phyloP scores from a whole-genome alignment of 2,329 filamentous ascomycete species.

The Pleurostoma richardsiae region DNA sequence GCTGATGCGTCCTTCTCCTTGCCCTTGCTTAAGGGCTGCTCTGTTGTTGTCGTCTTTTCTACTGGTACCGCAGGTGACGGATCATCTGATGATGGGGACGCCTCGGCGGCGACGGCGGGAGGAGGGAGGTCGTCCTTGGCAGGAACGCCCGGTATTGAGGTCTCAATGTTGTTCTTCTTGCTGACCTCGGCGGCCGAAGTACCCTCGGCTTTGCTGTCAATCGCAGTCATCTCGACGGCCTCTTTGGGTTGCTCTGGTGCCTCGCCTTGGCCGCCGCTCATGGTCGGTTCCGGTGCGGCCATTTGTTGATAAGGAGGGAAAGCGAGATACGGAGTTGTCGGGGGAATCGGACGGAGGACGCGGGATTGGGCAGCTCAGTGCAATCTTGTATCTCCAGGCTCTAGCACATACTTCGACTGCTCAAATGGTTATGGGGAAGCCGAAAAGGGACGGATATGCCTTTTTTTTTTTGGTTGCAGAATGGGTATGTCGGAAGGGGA shows the following conservation, averaged over 20 bases:
- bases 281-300: conserved; percentile 8
- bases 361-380: too few species aligned
- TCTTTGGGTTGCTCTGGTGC: conserved; percentile 8
- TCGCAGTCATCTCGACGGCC: conserved; percentile 7
- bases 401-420: too few species aligned
- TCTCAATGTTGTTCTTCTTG: conserved; percentile 7
- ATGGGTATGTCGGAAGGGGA: too few species aligned
- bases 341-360: too few species aligned
- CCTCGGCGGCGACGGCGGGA: conserved; percentile 4
- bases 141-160: conserved; percentile 5
- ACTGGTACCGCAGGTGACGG: too few species aligned
- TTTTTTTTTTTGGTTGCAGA: too few species aligned
- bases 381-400: too few species aligned
- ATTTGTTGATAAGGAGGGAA: neutral
- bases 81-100: conserved; percentile 8
- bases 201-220: neutral
- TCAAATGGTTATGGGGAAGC: too few species aligned
- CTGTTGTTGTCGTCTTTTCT: conserved; percentile 1
- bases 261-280: conserved; percentile 7
- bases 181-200: neutral
- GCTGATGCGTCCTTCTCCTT: conserved; percentile 19
- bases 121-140: conserved; percentile 7
- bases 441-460: too few species aligned
- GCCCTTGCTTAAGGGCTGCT: conserved; percentile 14
- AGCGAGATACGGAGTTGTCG: too few species aligned